These are phyloP conservation scores for Clavispora phyllophila DNA, from an alignment of 805 yeast species.

Conservation along the genomic window DNA sequence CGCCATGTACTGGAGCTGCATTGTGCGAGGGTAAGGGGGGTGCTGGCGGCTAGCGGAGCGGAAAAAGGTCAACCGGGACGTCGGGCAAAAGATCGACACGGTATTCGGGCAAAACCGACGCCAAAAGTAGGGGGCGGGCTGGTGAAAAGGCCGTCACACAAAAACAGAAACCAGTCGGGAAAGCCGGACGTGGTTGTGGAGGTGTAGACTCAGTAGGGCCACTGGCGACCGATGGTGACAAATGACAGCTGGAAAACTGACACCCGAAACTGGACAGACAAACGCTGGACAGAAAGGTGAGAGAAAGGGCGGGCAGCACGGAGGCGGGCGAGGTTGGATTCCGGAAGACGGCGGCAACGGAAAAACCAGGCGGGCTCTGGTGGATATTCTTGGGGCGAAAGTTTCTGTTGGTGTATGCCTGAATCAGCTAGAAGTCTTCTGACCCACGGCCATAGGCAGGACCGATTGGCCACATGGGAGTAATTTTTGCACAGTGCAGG, in stretches of 20 bases:
- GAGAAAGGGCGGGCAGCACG: background rate
- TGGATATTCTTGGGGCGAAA: background rate
- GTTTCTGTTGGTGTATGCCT: background rate
- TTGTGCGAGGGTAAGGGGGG: constrained; percentile 2
- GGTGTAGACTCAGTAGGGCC: background rate
- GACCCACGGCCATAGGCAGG: constrained; percentile 1
- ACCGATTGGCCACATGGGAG: constrained; percentile 1
- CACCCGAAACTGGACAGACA: background rate
- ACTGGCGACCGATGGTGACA: background rate
- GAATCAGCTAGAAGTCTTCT: constrained; percentile 1
- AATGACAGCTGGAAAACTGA: background rate
- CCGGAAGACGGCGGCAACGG: background rate
- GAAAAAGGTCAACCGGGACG: background rate
- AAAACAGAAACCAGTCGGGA: background rate
- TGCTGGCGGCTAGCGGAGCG: background rate
- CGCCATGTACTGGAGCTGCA: constrained; percentile 40
- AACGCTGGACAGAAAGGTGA: background rate
- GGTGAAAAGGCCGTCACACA: too few relatives aligned
- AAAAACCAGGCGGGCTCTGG: background rate
- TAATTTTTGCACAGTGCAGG: background rate
- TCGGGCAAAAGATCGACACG: background rate
- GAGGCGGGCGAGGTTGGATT: background rate
- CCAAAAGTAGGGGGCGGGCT: too few relatives aligned
- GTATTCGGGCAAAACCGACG: background rate
- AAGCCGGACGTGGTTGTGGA: background rate